phyloP scores from a whole-genome alignment of 306 rosid genomes.

The Prunus davidiana region DNA sequence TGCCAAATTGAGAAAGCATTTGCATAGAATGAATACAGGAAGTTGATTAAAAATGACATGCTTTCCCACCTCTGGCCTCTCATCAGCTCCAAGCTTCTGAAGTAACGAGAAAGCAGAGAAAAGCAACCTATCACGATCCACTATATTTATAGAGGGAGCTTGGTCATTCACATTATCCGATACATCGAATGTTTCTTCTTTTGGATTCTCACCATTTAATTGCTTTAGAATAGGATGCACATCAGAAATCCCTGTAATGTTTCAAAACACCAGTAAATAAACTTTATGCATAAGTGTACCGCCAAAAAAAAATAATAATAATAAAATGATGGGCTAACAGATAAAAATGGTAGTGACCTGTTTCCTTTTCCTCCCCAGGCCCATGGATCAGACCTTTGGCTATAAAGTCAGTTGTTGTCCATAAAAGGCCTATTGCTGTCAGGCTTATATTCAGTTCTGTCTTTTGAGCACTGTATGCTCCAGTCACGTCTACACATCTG shows the following conservation, averaged over 20 bases:
- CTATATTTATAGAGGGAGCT: slow-evolving; percentile 38
- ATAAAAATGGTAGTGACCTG: slow-evolving; percentile 47
- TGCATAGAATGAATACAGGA: neutral
- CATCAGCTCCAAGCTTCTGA: slow-evolving; percentile 94
- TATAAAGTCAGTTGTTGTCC: slow-evolving; percentile 96
- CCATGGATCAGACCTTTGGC: slow-evolving; percentile 69
- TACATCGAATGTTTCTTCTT: slow-evolving; percentile 30
- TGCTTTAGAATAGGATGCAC: slow-evolving; percentile 40
- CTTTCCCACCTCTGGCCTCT: slow-evolving; percentile 84
- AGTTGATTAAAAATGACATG: neutral
- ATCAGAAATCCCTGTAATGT: slow-evolving; percentile 32
- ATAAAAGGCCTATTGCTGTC: slow-evolving; percentile 87
- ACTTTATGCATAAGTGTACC: neutral
- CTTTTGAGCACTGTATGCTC: slow-evolving; percentile 94
- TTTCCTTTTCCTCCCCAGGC: slow-evolving; percentile 49
- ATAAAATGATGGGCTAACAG: slow-evolving; percentile 5
- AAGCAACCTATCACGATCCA: slow-evolving; percentile 61
- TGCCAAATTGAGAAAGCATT: slow-evolving; percentile 4
- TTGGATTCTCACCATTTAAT: slow-evolving; percentile 37
- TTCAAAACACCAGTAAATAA: slow-evolving; percentile 6
- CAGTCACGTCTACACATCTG: slow-evolving; percentile 95
- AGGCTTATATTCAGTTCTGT: slow-evolving; percentile 95
- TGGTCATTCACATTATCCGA: slow-evolving; percentile 38
- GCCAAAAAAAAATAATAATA: neutral
- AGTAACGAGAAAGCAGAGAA: slow-evolving; percentile 87